phyloP scores from a whole-genome alignment of 345 rosid genomes.

The thale cress (Arabidopsis thaliana) region DNA sequence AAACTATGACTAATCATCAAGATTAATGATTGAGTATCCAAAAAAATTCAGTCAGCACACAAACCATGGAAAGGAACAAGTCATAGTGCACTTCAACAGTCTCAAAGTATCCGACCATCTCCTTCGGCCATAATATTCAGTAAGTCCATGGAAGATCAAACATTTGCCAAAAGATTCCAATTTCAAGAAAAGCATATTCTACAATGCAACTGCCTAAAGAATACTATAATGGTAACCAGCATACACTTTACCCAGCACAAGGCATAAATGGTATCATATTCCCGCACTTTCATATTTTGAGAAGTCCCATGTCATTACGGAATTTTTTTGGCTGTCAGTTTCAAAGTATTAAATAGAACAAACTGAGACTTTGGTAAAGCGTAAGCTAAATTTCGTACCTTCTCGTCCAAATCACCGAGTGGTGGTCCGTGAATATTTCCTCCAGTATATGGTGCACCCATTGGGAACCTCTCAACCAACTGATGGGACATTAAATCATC shows the following conservation, averaged over 20 bases:
- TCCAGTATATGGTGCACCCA: conserved; percentile 99
- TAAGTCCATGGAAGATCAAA: conserved; percentile 5
- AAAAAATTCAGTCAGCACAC: conserved; percentile 5
- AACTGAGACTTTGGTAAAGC: conserved; percentile 2
- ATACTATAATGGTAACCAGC: not conserved
- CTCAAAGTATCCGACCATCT: not conserved
- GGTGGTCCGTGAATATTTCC: conserved; percentile 99
- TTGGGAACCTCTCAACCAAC: conserved; percentile 98
- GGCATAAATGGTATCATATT: conserved; percentile 20
- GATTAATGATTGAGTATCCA: not conserved
- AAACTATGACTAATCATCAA: conserved; percentile 1
- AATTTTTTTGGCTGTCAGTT: conserved; percentile 14
- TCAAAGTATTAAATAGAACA: conserved; percentile 5
- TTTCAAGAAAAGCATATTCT: conserved; percentile 28
- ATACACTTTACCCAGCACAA: conserved; percentile 10
- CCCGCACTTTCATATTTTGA: not conserved
- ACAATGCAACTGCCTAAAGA: conserved; percentile 7
- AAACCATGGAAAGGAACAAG: conserved; percentile 5
- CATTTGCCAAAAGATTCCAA: not conserved
- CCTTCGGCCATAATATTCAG: not conserved
- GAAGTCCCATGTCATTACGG: conserved; percentile 3
- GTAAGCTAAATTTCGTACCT: conserved; percentile 56
- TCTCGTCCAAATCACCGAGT: conserved; percentile 91
- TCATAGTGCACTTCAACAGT: conserved; percentile 1
- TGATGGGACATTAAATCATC: conserved; percentile 99